A percentile compares a stretch with the other conserved stretches of the same genome.
These are phyloP conservation scores for Casaregolazyma lundiana DNA, from an alignment of 1,139 yeast genomes.

Conservation along the genomic window DNA sequence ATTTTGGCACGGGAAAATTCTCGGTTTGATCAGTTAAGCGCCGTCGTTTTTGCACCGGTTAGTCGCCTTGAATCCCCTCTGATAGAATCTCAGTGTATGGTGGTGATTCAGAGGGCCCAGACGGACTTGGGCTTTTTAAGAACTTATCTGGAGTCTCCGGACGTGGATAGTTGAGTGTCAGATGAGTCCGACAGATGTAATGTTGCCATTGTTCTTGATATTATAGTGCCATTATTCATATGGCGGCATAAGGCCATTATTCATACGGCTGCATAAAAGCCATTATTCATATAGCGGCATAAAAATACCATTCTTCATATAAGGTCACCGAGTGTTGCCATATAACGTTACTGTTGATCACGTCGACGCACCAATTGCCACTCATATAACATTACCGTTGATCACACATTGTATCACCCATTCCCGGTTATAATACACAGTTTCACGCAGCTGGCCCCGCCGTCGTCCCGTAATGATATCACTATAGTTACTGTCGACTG, in stretches of 20 bases:
- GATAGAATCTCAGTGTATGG: slow-evolving; percentile 7
- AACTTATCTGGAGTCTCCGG: slow-evolving; percentile 48
- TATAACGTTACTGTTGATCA: not conserved
- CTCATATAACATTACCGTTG: slow-evolving; percentile 19
- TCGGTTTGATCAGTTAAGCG: too few relatives aligned
- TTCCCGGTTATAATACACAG: slow-evolving; percentile 24
- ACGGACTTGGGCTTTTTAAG: slow-evolving; percentile 44
- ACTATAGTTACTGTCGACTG: slow-evolving; percentile 3
- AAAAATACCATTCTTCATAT: not conserved
- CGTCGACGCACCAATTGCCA: not conserved
- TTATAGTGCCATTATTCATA: not conserved
- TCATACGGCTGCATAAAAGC: not conserved
- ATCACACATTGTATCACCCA: slow-evolving; percentile 34
- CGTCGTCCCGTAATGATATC: slow-evolving; percentile 3
- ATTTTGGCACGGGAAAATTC: not conserved
- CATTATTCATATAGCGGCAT: not conserved
- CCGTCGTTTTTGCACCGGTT: too few relatives aligned
- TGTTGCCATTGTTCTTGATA: not conserved
- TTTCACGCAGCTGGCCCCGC: slow-evolving; percentile 16
- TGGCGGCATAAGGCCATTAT: not conserved
- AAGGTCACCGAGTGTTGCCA: not conserved
- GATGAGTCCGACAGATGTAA: slow-evolving; percentile 44
- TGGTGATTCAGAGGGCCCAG: slow-evolving; percentile 45
- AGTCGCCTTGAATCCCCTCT: too few relatives aligned
- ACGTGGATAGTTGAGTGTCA: slow-evolving; percentile 54